A percentile compares a stretch with the other conserved stretches of the same genome.
phyloP scores from a whole-genome alignment of 768 basidiomycete species.

The Psilocybe cubensis region DNA sequence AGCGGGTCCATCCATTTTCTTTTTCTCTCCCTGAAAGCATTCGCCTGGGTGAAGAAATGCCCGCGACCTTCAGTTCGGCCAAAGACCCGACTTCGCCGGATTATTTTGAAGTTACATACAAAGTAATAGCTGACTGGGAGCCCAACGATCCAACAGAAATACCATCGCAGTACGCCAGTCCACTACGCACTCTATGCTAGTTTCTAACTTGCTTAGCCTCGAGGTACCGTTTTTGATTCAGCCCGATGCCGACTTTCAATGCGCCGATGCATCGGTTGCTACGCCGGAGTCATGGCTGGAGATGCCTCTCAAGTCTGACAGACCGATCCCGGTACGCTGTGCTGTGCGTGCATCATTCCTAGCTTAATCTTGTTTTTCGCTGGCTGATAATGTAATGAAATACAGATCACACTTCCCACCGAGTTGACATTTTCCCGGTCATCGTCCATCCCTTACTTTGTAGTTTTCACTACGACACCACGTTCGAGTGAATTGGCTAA shows the following conservation, averaged over 20 bases:
- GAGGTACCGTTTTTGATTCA: conserved; percentile 69
- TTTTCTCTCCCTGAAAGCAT: conserved; percentile 59
- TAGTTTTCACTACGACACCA: conserved; percentile 70
- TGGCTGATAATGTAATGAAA: conserved; percentile 1
- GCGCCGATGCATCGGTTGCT: conserved; percentile 47
- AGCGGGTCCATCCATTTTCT: conserved; percentile 50
- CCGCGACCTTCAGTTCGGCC: conserved; percentile 55
- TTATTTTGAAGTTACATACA: conserved; percentile 53
- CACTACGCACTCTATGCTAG: conserved; percentile 34
- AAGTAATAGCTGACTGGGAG: conserved; percentile 62
- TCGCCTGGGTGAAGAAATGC: conserved; percentile 60
- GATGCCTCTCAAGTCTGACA: conserved; percentile 64
- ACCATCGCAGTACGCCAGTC: conserved; percentile 49
- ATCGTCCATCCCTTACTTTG: conserved; percentile 69
- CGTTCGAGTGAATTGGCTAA: conserved; percentile 55
- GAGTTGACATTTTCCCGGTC: conserved; percentile 63
- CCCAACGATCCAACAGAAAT: conserved; percentile 45
- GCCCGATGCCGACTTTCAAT: conserved; percentile 62
- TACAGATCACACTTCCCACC: conserved; percentile 68
- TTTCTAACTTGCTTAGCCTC: conserved; percentile 26
- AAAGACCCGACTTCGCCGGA: conserved; percentile 29
- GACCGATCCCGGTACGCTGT: conserved; percentile 65
- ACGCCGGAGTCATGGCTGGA: conserved; percentile 67
- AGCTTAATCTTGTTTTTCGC: not conserved
- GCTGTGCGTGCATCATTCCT: conserved; percentile 50